Evolutionary conservation across 176 grass and related monocot species (phyloP).

Genomic region (Oryza glaberrima): DNA sequence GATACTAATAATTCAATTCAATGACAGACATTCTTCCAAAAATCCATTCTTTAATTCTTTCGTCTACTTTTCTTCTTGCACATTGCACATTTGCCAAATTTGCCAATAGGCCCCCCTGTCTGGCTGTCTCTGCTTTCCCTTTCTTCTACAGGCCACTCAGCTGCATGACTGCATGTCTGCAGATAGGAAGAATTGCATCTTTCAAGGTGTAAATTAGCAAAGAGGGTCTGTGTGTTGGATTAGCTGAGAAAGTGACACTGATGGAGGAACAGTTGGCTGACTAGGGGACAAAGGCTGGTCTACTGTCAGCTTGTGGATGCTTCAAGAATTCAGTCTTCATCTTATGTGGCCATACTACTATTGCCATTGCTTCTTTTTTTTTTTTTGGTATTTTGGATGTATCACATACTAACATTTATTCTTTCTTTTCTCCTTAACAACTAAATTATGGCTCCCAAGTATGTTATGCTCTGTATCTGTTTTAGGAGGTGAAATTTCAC

Average conservation of each 20-base stretch:
- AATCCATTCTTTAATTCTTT: not conserved
- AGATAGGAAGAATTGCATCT: slow-evolving; percentile 5
- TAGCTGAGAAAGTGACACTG: slow-evolving; percentile 36
- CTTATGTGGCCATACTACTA: not conserved
- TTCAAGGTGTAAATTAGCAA: not conserved
- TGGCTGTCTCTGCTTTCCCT: not conserved
- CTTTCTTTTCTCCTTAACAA: not conserved
- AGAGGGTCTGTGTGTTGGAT: not conserved
- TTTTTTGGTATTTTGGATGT: not conserved
- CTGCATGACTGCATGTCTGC: not conserved
- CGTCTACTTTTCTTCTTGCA: not conserved
- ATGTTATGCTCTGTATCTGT: not conserved
- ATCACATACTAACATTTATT: not conserved
- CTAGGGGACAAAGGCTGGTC: slow-evolving; percentile 46
- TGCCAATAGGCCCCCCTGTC: not conserved
- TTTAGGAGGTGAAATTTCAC: not conserved
- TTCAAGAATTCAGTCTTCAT: not conserved
- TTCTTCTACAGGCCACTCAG: not conserved
- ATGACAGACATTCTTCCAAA: slow-evolving; percentile 24
- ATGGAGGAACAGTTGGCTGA: slow-evolving; percentile 43
- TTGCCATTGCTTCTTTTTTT: not conserved
- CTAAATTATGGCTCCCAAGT: not conserved
- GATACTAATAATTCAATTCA: not conserved
- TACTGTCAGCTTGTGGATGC: slow-evolving; percentile 34
- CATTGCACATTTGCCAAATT: not conserved